phyloP scores from a whole-genome alignment of 179 eudicot species.

The Sideroxylon spinosum region DNA sequence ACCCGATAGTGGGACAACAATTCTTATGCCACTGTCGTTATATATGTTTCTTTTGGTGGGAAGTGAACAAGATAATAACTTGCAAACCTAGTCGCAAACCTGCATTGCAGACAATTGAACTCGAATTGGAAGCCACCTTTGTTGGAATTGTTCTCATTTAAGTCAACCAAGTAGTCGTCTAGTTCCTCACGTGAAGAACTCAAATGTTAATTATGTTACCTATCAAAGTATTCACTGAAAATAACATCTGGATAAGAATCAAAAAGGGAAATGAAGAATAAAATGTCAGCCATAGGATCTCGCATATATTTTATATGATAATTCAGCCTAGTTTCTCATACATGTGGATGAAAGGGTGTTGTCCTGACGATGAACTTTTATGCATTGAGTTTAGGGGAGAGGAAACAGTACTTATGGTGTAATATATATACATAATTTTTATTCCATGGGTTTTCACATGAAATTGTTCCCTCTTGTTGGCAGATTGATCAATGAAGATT shows the following conservation, averaged over 20 bases:
- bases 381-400: no score
- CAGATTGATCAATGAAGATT: not conserved
- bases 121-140: not conserved
- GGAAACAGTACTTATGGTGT: no score
- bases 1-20: not conserved
- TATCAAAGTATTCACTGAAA: not conserved
- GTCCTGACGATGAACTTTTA: not conserved
- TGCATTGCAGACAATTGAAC: not conserved
- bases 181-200: no score
- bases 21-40: not conserved
- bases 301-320: no score
- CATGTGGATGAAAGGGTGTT: not conserved
- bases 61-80: not conserved
- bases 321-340: not conserved
- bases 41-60: not conserved
- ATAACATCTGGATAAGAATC: no score
- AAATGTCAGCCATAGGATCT: no score
- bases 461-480: not conserved
- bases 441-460: not conserved
- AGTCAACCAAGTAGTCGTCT: not conserved
- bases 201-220: no score
- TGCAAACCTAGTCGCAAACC: no score
- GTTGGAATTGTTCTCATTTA: not conserved
- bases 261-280: no score
- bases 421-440: no score